These are phyloP conservation scores for Teratosphaeria gauchensis DNA, from an alignment of 2,329 filamentous ascomycete species.

Conservation along the genomic window DNA sequence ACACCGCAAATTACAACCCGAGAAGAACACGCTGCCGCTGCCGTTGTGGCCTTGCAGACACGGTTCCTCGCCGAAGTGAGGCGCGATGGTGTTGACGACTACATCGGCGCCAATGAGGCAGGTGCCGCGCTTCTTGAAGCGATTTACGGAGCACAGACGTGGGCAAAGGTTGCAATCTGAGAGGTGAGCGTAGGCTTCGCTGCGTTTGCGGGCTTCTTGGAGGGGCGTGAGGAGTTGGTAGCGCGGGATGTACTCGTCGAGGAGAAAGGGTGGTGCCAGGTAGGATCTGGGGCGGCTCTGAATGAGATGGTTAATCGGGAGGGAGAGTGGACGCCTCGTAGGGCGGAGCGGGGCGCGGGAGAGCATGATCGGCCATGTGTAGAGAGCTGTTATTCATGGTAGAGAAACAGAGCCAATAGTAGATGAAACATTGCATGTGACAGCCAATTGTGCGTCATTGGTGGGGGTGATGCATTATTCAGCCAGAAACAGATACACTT, in stretches of 20 bases:
- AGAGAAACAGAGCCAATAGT: neutral
- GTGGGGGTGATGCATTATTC: neutral
- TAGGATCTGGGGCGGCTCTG: slow-evolving; percentile 10
- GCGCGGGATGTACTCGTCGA: slow-evolving; percentile 63
- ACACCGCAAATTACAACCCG: slow-evolving; percentile 64
- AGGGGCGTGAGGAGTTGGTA: slow-evolving; percentile 59
- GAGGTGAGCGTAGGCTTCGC: slow-evolving; percentile 63
- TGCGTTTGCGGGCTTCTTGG: slow-evolving; percentile 64
- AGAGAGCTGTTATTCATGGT: neutral
- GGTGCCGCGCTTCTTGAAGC: slow-evolving; percentile 67
- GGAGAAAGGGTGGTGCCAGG: slow-evolving; percentile 55
- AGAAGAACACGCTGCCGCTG: slow-evolving; percentile 73
- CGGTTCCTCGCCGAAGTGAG: slow-evolving; percentile 76
- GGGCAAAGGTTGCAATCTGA: slow-evolving; percentile 75
- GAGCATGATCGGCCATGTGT: slow-evolving; percentile 6
- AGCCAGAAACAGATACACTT: neutral
- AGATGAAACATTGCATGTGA: neutral
- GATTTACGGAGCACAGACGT: slow-evolving; percentile 65
- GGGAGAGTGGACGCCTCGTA: neutral
- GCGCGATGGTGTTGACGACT: slow-evolving; percentile 76
- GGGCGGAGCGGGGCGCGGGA: neutral
- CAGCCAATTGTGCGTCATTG: neutral
- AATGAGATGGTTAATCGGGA: neutral
- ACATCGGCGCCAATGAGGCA: slow-evolving; percentile 67
- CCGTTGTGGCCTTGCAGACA: slow-evolving; percentile 77